These are phyloP conservation scores for Thamnidium elegans DNA, from an alignment of 192 early-diverging fungal species.

Conservation along the genomic window DNA sequence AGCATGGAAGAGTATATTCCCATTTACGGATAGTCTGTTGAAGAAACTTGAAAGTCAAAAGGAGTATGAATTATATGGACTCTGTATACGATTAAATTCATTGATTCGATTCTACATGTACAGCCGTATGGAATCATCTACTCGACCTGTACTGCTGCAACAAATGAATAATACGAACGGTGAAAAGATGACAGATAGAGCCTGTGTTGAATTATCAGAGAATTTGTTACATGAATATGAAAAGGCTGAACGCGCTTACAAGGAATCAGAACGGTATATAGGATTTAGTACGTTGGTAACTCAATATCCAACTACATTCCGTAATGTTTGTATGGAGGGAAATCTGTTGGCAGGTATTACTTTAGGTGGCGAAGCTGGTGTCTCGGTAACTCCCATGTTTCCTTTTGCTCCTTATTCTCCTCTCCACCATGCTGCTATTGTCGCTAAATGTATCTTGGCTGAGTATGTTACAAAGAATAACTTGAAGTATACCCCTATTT, in stretches of 20 bases:
- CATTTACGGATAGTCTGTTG: slow-evolving; percentile 16
- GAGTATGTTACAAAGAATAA: slow-evolving; percentile 17
- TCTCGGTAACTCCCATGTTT: slow-evolving; percentile 13
- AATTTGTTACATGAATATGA: slow-evolving; percentile 6
- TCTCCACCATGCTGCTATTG: slow-evolving; percentile 26
- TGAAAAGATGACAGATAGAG: slow-evolving; percentile 7
- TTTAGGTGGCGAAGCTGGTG: slow-evolving; percentile 28
- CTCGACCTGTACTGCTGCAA: neutral
- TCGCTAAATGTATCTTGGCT: slow-evolving; percentile 23
- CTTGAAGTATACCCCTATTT: slow-evolving; percentile 14
- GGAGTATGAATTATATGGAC: slow-evolving; percentile 9
- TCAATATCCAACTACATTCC: slow-evolving; percentile 15
- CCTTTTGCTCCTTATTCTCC: slow-evolving; percentile 22
- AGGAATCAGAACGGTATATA: slow-evolving; percentile 21
- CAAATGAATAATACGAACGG: neutral
- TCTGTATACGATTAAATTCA: slow-evolving; percentile 10
- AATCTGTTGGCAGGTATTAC: slow-evolving; percentile 17
- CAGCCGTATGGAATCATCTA: neutral
- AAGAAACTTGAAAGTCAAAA: slow-evolving; percentile 12
- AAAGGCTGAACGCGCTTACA: slow-evolving; percentile 10
- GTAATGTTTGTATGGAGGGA: slow-evolving; percentile 14
- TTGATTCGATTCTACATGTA: slow-evolving; percentile 19
- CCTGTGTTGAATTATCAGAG: neutral
- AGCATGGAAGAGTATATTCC: slow-evolving; percentile 19
- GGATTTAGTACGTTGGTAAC: neutral